Evolutionary conservation across 169 alveolate species (phyloP).

Genomic region (Plasmodium billcollinsi): DNA sequence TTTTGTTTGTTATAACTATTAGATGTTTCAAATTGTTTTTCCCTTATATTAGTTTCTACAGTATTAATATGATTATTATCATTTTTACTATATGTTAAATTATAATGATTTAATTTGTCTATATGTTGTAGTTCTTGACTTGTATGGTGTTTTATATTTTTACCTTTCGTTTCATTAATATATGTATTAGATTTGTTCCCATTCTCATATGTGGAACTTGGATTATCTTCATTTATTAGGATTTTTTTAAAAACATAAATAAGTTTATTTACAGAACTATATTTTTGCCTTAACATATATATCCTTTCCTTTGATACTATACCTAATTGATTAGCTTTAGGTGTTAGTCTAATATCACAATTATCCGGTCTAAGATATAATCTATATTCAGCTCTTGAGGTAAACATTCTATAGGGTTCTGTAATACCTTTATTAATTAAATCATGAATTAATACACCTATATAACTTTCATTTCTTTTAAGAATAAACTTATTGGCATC

Average conservation of each 20-base stretch:
- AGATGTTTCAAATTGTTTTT: too few species aligned
- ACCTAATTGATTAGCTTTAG: conserved; percentile 86
- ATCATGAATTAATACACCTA: conserved; percentile 94
- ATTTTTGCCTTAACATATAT: conserved; percentile 79
- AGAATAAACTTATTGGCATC: conserved; percentile 77
- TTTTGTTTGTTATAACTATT: too few species aligned
- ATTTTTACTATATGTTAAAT: too few species aligned
- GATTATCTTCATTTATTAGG: neutral
- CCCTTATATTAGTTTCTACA: too few species aligned
- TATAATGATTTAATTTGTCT: too few species aligned
- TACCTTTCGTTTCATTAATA: too few species aligned
- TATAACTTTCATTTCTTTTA: conserved; percentile 87
- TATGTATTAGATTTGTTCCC: too few species aligned
- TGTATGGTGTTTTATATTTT: too few species aligned
- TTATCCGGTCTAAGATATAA: conserved; percentile 89
- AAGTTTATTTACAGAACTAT: conserved; percentile 36
- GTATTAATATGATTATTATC: too few species aligned
- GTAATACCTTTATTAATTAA: conserved; percentile 89
- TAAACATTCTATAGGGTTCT: conserved; percentile 94
- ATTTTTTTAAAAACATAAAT: conserved; percentile 44
- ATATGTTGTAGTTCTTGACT: too few species aligned
- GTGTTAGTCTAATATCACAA: conserved; percentile 89
- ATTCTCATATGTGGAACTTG: too few species aligned
- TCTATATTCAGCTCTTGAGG: conserved; percentile 92
- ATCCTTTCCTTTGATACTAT: conserved; percentile 80